Percentiles rank a stretch among this genome's conserved stretches.
phyloP scores from a whole-genome alignment of 2,329 filamentous ascomycete genomes.

The Aspergillus sclerotialis region DNA sequence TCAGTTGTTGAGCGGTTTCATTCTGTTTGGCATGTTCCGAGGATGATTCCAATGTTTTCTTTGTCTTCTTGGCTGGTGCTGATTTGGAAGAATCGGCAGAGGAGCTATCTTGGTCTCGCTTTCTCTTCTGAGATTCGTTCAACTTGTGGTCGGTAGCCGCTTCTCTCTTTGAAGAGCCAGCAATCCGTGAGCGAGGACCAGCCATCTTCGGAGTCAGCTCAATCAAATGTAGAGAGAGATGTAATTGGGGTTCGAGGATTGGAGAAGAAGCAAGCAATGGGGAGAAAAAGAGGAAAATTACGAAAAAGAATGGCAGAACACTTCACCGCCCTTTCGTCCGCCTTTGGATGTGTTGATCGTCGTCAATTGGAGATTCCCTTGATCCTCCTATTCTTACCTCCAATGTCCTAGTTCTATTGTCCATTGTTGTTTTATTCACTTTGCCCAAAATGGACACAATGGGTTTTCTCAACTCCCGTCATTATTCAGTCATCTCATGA shows the following conservation, averaged over 20 bases:
- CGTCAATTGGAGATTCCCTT: slow-evolving; percentile 1
- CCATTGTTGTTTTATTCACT: neutral
- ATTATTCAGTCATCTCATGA: too few species aligned
- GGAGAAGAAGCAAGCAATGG: slow-evolving; percentile 2
- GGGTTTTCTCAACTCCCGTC: too few species aligned
- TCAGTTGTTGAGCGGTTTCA: slow-evolving; percentile 21
- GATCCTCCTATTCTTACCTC: neutral
- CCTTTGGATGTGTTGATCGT: too few species aligned
- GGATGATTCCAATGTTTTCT: slow-evolving; percentile 11
- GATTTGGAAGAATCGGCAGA: slow-evolving; percentile 16
- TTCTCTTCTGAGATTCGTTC: slow-evolving; percentile 25
- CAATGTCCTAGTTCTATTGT: neutral
- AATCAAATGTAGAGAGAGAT: slow-evolving; percentile 3
- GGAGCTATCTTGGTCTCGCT: slow-evolving; percentile 24
- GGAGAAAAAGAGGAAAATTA: slow-evolving; percentile 1
- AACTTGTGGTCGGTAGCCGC: slow-evolving; percentile 12
- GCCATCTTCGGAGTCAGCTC: slow-evolving; percentile 33
- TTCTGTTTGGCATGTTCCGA: slow-evolving; percentile 19
- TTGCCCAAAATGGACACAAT: slow-evolving; percentile 16
- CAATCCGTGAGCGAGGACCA: slow-evolving; percentile 40
- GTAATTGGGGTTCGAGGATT: too few species aligned
- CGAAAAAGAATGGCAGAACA: slow-evolving; percentile 15
- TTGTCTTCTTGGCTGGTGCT: slow-evolving; percentile 33
- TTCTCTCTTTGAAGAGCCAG: slow-evolving; percentile 33
- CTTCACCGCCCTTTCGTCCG: slow-evolving; percentile 13